These are phyloP conservation scores for Brassica rapa DNA, from an alignment of 345 rosid species.

Conservation along the genomic window DNA sequence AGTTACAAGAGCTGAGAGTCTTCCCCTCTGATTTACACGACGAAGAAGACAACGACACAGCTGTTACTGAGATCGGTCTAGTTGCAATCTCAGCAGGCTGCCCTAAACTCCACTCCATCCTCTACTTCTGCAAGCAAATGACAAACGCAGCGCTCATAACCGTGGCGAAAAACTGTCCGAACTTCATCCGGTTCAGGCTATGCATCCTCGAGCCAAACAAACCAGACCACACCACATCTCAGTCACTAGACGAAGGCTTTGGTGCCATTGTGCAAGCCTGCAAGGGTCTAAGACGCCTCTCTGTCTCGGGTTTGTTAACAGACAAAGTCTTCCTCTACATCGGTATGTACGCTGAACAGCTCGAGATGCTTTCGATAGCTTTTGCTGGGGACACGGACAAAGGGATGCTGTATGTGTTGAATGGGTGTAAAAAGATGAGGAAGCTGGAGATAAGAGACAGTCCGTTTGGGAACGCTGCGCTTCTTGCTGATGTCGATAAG, in stretches of 20 bases:
- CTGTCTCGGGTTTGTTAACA: conserved; percentile 73
- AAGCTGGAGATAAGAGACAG: conserved; percentile 90
- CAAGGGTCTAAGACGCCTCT: conserved; percentile 72
- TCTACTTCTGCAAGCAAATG: conserved; percentile 97
- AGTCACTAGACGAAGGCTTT: conserved; percentile 90
- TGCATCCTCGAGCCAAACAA: conserved; percentile 75
- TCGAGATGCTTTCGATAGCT: conserved; percentile 95
- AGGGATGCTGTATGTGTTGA: conserved; percentile 82
- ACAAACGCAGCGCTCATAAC: conserved; percentile 88
- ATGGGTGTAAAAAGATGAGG: conserved; percentile 88
- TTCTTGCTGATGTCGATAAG: conserved; percentile 77
- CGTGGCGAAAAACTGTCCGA: conserved; percentile 79
- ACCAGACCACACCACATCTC: conserved; percentile 70
- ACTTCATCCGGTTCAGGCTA: conserved; percentile 80
- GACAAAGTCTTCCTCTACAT: conserved; percentile 85
- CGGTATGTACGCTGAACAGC: conserved; percentile 77
- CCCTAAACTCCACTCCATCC: conserved; percentile 73
- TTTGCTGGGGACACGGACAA: conserved; percentile 89
- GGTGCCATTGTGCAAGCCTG: conserved; percentile 88
- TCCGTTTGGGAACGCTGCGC: conserved; percentile 87
- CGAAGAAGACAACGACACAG: conserved; percentile 47
- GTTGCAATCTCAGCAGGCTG: conserved; percentile 87
- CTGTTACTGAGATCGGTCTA: conserved; percentile 86
- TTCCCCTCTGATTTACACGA: conserved; percentile 78
- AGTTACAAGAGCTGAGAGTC: conserved; percentile 84